Evolutionary conservation across 2,329 filamentous ascomycete species (phyloP).

Genomic region (Cadophora sp.): DNA sequence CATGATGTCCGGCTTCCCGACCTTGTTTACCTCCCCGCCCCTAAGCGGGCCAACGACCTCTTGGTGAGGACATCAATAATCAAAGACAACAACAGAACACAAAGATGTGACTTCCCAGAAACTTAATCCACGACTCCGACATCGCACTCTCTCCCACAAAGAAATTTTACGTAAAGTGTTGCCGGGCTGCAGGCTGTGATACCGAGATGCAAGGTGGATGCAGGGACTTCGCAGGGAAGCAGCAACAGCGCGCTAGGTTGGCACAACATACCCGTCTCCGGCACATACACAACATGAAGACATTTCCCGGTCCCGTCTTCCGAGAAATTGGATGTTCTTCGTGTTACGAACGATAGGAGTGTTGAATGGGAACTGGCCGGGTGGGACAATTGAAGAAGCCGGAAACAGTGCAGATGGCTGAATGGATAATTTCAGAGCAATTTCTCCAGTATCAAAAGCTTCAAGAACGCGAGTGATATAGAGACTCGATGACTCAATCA

Average conservation of each 20-base stretch:
- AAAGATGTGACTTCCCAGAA: not conserved
- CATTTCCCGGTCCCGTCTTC: not conserved
- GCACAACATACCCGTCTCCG: constrained; percentile 12
- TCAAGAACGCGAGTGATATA: too few relatives aligned
- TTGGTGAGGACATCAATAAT: not conserved
- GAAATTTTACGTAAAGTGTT: not conserved
- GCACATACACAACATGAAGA: not conserved
- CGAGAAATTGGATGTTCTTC: not conserved
- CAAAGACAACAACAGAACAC: not conserved
- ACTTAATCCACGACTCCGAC: not conserved
- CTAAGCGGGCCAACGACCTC: not conserved
- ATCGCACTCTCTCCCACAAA: not conserved
- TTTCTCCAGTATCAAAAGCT: too few relatives aligned
- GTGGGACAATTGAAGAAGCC: not conserved
- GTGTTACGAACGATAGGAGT: too few relatives aligned
- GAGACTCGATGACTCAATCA: too few relatives aligned
- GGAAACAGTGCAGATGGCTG: not conserved
- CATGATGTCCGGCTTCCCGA: not conserved
- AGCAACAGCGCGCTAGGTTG: not conserved
- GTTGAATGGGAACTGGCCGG: too few relatives aligned
- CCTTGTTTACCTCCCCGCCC: not conserved
- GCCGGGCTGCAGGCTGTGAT: not conserved
- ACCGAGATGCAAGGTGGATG: not conserved
- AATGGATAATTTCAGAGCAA: too few relatives aligned
- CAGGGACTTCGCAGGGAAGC: constrained; percentile 2